Evolutionary conservation across 2,329 filamentous ascomycete genomes (phyloP).

Genomic region (Colletotrichum sp.): DNA sequence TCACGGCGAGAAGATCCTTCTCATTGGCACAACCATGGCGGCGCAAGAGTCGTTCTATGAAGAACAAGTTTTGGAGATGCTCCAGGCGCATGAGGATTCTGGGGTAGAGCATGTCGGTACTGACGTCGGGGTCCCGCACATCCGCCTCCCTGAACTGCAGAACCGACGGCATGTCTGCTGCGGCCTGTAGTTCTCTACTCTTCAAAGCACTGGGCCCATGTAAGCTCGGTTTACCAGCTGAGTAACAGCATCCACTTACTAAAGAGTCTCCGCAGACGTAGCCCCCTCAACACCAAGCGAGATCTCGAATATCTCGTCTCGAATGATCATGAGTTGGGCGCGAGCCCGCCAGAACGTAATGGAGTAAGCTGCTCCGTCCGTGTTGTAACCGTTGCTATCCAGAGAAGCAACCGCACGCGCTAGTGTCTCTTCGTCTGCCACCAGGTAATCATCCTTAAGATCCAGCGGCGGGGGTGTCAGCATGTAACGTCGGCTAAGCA

Average conservation of each 20-base stretch:
- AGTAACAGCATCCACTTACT: not conserved
- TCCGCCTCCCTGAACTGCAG: slow-evolving; percentile 42
- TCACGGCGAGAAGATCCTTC: slow-evolving; percentile 46
- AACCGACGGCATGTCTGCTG: slow-evolving; percentile 39
- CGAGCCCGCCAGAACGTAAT: slow-evolving; percentile 52
- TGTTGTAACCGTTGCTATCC: slow-evolving; percentile 59
- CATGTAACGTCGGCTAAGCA: slow-evolving; percentile 57
- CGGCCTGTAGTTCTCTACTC: slow-evolving; percentile 32
- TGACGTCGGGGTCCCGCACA: slow-evolving; percentile 33
- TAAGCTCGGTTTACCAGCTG: not conserved
- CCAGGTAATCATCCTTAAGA: slow-evolving; percentile 51
- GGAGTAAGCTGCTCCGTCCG: slow-evolving; percentile 43
- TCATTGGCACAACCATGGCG: slow-evolving; percentile 43
- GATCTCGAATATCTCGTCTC: slow-evolving; percentile 65
- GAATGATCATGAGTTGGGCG: slow-evolving; percentile 51
- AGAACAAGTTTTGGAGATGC: slow-evolving; percentile 62
- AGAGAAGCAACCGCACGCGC: slow-evolving; percentile 40
- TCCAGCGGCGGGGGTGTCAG: slow-evolving; percentile 60
- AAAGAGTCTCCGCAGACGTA: slow-evolving; percentile 23
- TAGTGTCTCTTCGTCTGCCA: slow-evolving; percentile 47
- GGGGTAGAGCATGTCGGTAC: slow-evolving; percentile 40
- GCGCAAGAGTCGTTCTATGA: slow-evolving; percentile 60
- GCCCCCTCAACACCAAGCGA: slow-evolving; percentile 47
- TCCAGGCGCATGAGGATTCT: slow-evolving; percentile 53
- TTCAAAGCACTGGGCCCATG: slow-evolving; percentile 35